These are phyloP conservation scores for Hirschfeldia incana DNA, from an alignment of 345 rosid species.

Conservation along the genomic window DNA sequence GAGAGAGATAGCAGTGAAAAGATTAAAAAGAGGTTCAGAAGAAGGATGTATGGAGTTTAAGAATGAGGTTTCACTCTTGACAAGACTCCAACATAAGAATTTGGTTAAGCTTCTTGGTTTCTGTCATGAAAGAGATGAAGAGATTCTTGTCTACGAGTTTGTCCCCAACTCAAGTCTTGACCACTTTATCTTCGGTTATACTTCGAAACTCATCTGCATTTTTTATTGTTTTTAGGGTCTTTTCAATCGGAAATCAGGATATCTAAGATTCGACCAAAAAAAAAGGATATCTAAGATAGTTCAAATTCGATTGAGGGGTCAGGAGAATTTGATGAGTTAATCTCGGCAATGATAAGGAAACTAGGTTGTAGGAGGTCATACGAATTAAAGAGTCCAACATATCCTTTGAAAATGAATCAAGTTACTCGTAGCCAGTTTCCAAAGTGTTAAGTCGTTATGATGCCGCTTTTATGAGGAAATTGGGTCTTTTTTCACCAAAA, in stretches of 20 bases:
- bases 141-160: slow-evolving; percentile 11
- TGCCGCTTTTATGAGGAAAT: too few relatives aligned
- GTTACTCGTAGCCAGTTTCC: not conserved
- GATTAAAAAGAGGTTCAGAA: slow-evolving; percentile 39
- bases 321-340: not conserved
- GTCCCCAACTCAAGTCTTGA: slow-evolving; percentile 13
- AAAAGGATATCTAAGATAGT: too few relatives aligned
- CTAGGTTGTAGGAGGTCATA: not conserved
- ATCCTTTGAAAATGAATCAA: not conserved
- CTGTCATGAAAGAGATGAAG: slow-evolving; percentile 34
- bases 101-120: slow-evolving; percentile 56
- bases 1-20: slow-evolving; percentile 48
- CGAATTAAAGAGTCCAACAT: not conserved
- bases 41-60: slow-evolving; percentile 45
- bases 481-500: too few relatives aligned
- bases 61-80: slow-evolving; percentile 48
- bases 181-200: not conserved
- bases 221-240: not conserved
- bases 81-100: slow-evolving; percentile 56
- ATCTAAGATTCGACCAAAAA: too few relatives aligned
- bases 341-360: not conserved
- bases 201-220: not conserved
- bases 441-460: too few relatives aligned
- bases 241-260: too few relatives aligned
- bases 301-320: too few relatives aligned